Base-by-base conservation (phyloP, 2,329 filamentous ascomycete genomes). In the Fusarium odoratissimum region DNA sequence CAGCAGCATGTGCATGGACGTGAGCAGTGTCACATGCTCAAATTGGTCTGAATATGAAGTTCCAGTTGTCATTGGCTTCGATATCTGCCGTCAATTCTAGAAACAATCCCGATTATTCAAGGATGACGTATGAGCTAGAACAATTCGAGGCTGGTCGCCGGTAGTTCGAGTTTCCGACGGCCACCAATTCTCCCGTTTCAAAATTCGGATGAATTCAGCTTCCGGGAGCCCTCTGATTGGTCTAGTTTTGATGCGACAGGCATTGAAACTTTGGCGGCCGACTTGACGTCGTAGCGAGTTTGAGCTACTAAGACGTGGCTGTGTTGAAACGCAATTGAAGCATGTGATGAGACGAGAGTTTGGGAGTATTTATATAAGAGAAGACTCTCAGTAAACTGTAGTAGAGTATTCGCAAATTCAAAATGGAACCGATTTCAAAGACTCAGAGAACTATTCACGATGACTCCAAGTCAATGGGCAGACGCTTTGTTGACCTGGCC, bases 401-500 rank as follows among this genome's bases (percentile, higher is more conserved):
- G 23, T 4, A 4, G 0, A 35, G 25, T 60, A 45, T 48, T 37
- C 6, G 4, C 19, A 31, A 23, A 5, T 1, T 17, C 19, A 59
- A 28, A 23, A 72, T 72, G 64, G 64, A 68, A 13, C 54, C 67
- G 0, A 48, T 72, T 42, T 23, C 42, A 16, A 69, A 60, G 8
- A 72, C 69, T 5, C 56, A 65, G 19, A 48, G 51, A 31, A 72
- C 69, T 16, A 57, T 60, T 31, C 69, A 72, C 6, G 69, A 72
- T 37, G 69, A 72, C 8, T 52, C 54, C 25, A 75, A 68, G 33
- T 71, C 72, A 2, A 69, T 75, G 41, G 61, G 71, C 2, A 58
- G 67, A 44, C 58, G 73, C 5, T 60, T 75, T 2, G 49, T 72
- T 13, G 73, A 75, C 17, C 52, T 75, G 10, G 73, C 60, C 41